Evolutionary conservation across 2,329 filamentous ascomycete genomes (phyloP).

Genomic region (Tolypocladium amazonense): DNA sequence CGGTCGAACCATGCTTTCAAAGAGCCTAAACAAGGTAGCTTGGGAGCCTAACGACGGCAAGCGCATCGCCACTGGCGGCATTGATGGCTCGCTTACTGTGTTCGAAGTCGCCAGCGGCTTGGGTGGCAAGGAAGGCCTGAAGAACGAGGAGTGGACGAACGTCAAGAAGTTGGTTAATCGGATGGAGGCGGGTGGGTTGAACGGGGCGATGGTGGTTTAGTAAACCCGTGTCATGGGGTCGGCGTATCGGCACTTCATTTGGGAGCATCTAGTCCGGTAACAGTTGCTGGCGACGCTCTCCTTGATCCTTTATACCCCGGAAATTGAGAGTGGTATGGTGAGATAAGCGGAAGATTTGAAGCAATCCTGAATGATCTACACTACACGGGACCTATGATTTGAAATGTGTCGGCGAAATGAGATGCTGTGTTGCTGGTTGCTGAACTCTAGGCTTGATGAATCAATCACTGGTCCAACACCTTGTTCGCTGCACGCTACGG

Average conservation of each 20-base stretch:
- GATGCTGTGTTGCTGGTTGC: neutral
- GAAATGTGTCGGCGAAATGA: neutral
- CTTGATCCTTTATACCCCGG: neutral
- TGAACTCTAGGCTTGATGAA: too few species aligned
- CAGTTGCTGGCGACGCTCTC: neutral
- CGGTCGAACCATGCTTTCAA: conserved; percentile 59
- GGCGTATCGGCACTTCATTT: neutral
- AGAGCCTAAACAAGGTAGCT: conserved; percentile 85
- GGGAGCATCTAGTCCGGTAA: neutral
- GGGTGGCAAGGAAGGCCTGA: conserved; percentile 73
- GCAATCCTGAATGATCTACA: neutral
- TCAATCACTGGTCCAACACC: neutral
- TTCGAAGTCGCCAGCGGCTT: conserved; percentile 82
- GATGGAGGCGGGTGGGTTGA: conserved; percentile 52
- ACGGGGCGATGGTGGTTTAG: conserved; percentile 32
- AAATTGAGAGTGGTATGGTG: neutral
- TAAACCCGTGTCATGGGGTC: neutral
- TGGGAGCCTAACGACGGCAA: conserved; percentile 90
- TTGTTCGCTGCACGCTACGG: neutral
- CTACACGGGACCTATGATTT: too few species aligned
- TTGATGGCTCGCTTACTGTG: conserved; percentile 81
- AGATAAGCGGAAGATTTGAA: neutral
- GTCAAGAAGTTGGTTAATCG: conserved; percentile 83
- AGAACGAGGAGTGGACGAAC: conserved; percentile 82
- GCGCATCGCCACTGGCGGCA: conserved; percentile 77